Evolutionary conservation across 495 filamentous ascomycete genomes (phyloP).

Genomic region (Podospora appendiculata): DNA sequence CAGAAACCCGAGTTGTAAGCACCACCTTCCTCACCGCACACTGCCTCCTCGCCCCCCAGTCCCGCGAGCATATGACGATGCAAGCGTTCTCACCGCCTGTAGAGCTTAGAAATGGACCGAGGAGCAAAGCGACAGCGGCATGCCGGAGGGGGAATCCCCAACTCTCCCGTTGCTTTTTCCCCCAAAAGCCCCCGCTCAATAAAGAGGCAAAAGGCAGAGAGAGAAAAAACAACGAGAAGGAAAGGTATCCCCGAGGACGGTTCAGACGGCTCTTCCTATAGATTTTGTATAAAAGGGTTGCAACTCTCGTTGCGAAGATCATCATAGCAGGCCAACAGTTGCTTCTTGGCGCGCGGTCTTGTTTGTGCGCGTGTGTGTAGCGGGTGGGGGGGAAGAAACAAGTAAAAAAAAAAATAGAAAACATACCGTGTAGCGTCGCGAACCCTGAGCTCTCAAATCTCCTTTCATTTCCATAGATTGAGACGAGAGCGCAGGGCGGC

Average conservation of each 20-base stretch:
- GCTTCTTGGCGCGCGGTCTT: background rate
- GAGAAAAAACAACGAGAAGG: background rate
- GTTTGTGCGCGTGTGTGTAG: background rate
- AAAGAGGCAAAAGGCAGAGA: background rate
- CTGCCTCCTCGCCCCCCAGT: conserved; percentile 13
- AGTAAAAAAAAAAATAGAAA: background rate
- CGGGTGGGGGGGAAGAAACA: background rate
- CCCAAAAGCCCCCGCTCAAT: too few relatives aligned
- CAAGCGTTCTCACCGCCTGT: conserved; percentile 17
- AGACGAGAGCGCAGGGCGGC: too few relatives aligned
- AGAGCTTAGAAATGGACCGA: background rate
- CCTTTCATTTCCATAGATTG: too few relatives aligned
- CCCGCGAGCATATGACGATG: conserved; percentile 43
- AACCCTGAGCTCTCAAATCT: too few relatives aligned
- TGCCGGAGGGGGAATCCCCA: conserved; percentile 5
- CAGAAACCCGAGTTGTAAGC: conserved; percentile 46
- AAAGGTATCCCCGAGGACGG: conserved; percentile 13
- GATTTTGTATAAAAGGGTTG: conserved; percentile 29
- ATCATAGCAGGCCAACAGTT: conserved; percentile 27
- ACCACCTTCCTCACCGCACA: conserved; percentile 31
- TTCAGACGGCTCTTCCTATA: conserved; percentile 50
- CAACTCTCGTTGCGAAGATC: conserved; percentile 41
- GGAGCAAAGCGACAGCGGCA: conserved; percentile 1
- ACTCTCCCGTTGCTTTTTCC: too few relatives aligned
- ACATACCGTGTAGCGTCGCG: background rate